Conservation (phyloP, 352 stramenopile species). For the Saprolegnia diclina region DNA sequence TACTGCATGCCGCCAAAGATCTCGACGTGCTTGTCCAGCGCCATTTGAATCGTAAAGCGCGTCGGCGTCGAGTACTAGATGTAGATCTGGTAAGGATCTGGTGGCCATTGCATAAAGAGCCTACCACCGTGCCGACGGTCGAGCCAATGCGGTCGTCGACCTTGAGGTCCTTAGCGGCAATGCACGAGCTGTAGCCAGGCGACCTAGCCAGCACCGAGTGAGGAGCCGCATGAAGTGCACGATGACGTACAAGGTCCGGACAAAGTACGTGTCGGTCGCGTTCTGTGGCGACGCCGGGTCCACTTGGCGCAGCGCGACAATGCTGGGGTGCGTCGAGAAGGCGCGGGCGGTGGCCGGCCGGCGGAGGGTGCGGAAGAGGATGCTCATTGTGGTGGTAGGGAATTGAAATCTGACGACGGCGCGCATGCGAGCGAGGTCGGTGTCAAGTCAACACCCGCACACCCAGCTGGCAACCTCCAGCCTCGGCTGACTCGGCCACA, state of each 20-base stretch:
- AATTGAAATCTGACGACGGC: not conserved
- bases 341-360: not conserved
- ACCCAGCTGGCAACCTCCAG: not conserved
- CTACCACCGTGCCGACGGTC: constrained; percentile 60
- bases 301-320: not conserved
- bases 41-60: constrained; percentile 79
- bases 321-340: not conserved
- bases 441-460: not conserved
- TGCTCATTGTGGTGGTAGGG: not conserved
- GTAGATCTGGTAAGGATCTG: not conserved
- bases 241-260: not conserved
- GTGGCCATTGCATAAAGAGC: constrained; percentile 25
- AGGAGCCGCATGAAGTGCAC: not conserved
- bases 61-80: constrained; percentile 53
- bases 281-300: constrained; percentile 6
- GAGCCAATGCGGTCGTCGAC: constrained; percentile 64
- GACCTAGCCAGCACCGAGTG: not conserved
- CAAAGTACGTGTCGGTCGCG: constrained; percentile 1
- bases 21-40: constrained; percentile 71
- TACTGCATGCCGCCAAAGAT: constrained; percentile 80
- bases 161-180: constrained; percentile 61
- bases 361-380: not conserved
- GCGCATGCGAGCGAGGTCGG: too few species aligned
- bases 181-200: constrained; percentile 50
- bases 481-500: not conserved